Evolutionary conservation across 768 basidiomycete genomes (phyloP).

Genomic region (Baorangia bicolor): DNA sequence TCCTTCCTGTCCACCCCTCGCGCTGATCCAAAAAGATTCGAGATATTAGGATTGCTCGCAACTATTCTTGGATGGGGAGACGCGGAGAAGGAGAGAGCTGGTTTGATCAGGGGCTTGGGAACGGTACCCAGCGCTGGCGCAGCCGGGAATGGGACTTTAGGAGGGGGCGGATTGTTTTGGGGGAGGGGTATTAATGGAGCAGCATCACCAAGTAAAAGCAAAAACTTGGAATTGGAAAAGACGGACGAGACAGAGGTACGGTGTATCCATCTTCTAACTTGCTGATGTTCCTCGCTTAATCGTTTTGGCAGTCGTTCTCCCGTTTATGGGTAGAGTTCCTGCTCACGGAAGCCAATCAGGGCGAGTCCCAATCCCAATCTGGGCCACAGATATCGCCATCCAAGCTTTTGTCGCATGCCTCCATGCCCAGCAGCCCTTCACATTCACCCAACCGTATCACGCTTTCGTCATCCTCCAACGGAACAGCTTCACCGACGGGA

Average conservation of each 20-base stretch:
- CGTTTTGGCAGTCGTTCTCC: conserved; percentile 76
- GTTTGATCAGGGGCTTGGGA: conserved; percentile 35
- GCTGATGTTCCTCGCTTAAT: conserved; percentile 1
- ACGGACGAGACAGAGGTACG: conserved; percentile 82
- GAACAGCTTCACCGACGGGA: conserved; percentile 22
- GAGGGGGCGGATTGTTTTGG: conserved; percentile 23
- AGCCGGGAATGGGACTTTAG: conserved; percentile 16
- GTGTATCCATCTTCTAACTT: background rate
- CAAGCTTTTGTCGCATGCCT: conserved; percentile 32
- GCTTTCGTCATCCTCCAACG: conserved; percentile 2
- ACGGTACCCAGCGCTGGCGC: conserved; percentile 53
- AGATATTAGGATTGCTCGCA: conserved; percentile 88
- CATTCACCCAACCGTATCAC: conserved; percentile 19
- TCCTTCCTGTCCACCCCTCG: conserved; percentile 89
- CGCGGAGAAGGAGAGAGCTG: conserved; percentile 86
- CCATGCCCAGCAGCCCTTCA: conserved; percentile 40
- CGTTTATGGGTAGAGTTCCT: conserved; percentile 98
- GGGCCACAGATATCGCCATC: conserved; percentile 15
- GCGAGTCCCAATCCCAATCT: conserved; percentile 24
- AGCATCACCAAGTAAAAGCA: conserved; percentile 34
- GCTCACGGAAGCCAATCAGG: conserved; percentile 78
- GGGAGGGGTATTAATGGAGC: conserved; percentile 22
- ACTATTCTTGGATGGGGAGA: conserved; percentile 94
- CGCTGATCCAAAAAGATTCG: conserved; percentile 92
- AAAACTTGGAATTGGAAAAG: conserved; percentile 62